Conservation (phyloP, 2,329 filamentous ascomycete species). For the Daldinia sp. region DNA sequence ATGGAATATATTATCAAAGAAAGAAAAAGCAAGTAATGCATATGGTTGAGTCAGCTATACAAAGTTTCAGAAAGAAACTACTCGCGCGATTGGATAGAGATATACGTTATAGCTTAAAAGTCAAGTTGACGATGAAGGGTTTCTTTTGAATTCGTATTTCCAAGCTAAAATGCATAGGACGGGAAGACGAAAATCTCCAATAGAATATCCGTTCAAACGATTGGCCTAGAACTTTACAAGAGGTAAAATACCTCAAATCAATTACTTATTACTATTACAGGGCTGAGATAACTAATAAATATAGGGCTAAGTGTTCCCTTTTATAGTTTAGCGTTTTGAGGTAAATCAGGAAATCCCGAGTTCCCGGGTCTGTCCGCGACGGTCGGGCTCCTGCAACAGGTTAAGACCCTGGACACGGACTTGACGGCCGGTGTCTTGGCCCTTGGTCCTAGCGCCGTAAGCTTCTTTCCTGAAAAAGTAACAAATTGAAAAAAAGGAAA, state of each 20-base stretch:
- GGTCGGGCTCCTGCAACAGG: conserved; percentile 17
- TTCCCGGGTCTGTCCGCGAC: conserved; percentile 24
- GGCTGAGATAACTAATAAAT: conserved; percentile 15
- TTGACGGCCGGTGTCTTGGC: conserved; percentile 17
- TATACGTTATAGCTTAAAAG: background rate
- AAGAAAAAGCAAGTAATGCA: background rate
- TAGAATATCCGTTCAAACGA: conserved; percentile 13
- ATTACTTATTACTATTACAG: conserved; percentile 21
- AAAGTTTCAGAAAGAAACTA: background rate
- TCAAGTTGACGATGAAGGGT: no score
- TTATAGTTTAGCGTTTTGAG: conserved; percentile 16
- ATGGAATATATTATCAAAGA: background rate
- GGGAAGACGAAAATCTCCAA: background rate
- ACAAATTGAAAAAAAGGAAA: conserved; percentile 6
- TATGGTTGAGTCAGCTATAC: background rate
- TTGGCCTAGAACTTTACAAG: conserved; percentile 5
- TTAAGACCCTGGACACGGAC: conserved; percentile 23
- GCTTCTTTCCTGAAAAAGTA: conserved; percentile 34
- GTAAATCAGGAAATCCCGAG: conserved; percentile 32
- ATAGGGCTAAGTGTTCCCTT: conserved; percentile 11
- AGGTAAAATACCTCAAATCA: conserved; percentile 31
- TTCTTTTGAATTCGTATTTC: background rate
- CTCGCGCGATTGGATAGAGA: background rate
- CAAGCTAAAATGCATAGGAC: background rate
- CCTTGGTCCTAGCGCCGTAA: conserved; percentile 28